Evolutionary conservation across 2,329 filamentous ascomycete species (phyloP).

Genomic region (Aspergillus sclerotialis): DNA sequence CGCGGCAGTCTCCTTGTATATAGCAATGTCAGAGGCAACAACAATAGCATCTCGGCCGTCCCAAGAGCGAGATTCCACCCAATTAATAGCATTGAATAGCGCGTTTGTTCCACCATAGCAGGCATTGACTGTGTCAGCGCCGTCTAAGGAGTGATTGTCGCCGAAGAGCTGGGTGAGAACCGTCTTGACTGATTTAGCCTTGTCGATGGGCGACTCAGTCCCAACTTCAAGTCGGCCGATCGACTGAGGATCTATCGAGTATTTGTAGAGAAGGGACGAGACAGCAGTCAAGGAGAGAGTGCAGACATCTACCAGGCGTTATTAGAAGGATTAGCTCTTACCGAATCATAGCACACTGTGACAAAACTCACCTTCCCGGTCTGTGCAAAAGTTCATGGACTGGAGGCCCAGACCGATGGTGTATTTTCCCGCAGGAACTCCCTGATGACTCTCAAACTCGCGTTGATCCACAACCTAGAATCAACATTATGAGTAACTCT

Average conservation of each 20-base stretch:
- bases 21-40: slow-evolving; percentile 68
- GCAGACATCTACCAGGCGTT: slow-evolving; percentile 66
- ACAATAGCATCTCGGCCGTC: slow-evolving; percentile 66
- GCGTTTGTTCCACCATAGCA: slow-evolving; percentile 79
- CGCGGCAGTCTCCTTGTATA: slow-evolving; percentile 72
- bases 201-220: slow-evolving; percentile 73
- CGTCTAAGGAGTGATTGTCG: slow-evolving; percentile 71
- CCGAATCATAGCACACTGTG: too few relatives aligned
- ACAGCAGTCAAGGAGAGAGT: slow-evolving; percentile 65
- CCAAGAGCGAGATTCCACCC: slow-evolving; percentile 33
- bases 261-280: slow-evolving; percentile 57
- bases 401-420: not conserved
- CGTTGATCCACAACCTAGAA: not conserved
- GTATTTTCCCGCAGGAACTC: not conserved
- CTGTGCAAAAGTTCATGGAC: not conserved
- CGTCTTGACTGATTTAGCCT: slow-evolving; percentile 78
- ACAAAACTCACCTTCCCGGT: not conserved
- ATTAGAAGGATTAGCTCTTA: not conserved
- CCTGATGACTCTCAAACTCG: not conserved
- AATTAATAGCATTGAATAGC: slow-evolving; percentile 69
- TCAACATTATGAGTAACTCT: too few relatives aligned
- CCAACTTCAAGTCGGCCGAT: slow-evolving; percentile 73
- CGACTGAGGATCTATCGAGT: slow-evolving; percentile 62
- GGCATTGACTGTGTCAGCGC: slow-evolving; percentile 70
- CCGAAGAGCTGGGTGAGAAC: slow-evolving; percentile 75